A percentile compares a stretch with the other conserved stretches of the same genome.
phyloP scores from a whole-genome alignment of 495 filamentous ascomycete species.

The Trichoderma virens region DNA sequence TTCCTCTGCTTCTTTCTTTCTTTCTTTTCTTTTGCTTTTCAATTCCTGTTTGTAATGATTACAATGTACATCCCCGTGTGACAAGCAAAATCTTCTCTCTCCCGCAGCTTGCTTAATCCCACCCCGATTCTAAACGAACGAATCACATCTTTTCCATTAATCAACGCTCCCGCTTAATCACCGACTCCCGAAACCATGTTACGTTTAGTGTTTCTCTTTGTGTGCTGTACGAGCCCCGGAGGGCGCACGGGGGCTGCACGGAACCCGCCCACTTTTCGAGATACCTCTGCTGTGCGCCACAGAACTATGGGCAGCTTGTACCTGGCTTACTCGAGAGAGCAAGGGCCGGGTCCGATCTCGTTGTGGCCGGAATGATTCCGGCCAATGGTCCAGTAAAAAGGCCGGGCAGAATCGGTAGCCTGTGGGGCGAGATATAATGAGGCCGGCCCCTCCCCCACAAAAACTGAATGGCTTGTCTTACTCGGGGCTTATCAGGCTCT shows the following conservation, averaged over 20 bases:
- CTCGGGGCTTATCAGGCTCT: neutral
- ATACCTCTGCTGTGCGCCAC: neutral
- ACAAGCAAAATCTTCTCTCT: neutral
- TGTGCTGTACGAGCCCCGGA: neutral
- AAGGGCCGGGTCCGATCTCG: conserved; percentile 7
- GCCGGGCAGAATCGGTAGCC: conserved; percentile 13
- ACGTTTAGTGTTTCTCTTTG: too few species aligned
- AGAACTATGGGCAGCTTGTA: neutral
- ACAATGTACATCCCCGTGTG: neutral
- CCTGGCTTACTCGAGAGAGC: neutral
- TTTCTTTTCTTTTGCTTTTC: too few species aligned
- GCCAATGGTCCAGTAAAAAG: conserved; percentile 17
- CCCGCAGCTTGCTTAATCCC: neutral
- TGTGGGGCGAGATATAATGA: neutral
- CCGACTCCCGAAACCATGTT: neutral
- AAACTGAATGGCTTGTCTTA: neutral
- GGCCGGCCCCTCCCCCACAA: conserved; percentile 4
- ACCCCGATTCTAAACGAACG: neutral
- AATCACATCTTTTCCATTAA: neutral
- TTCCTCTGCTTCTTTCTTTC: too few species aligned
- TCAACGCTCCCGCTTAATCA: neutral
- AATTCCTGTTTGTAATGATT: neutral
- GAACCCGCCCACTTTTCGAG: neutral
- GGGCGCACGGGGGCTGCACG: conserved; percentile 1
- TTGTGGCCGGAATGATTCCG: conserved; percentile 30